These are phyloP conservation scores for Asclepias syriaca DNA, from an alignment of 257 asterid species.

Conservation along the genomic window DNA sequence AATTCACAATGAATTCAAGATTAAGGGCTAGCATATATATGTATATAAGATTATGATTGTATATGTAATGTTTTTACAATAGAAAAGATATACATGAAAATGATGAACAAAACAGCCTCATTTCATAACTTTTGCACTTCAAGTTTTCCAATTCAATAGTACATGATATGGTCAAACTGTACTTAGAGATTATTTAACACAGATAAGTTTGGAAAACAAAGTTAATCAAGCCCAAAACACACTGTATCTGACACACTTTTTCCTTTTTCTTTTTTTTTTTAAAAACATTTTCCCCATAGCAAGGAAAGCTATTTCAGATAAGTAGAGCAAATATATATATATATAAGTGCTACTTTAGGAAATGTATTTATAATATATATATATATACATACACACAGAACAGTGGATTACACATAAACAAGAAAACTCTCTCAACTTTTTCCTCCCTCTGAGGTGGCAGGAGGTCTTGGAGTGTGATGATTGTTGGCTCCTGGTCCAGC, in stretches of 20 bases:
- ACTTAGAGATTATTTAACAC: not conserved
- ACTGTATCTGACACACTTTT: not conserved
- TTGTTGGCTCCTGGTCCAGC: constrained; percentile 28
- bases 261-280: not conserved
- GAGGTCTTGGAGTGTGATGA: constrained; percentile 27
- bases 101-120: not conserved
- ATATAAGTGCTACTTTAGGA: not conserved
- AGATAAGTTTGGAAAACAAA: not conserved
- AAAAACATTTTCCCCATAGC: not conserved
- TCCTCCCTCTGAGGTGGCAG: not conserved
- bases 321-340: not conserved
- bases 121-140: not conserved
- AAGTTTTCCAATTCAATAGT: not conserved
- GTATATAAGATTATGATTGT: not conserved
- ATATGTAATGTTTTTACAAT: not conserved
- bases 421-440: not conserved
- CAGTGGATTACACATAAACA: not conserved
- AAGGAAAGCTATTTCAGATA: constrained; percentile 1
- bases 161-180: not conserved
- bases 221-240: not conserved
- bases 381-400: no score
- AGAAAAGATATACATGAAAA: not conserved
- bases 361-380: not conserved
- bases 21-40: not conserved
- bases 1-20: not conserved